Conservation (phyloP, 2,329 filamentous ascomycete species). For the Penicillium digitatum region DNA sequence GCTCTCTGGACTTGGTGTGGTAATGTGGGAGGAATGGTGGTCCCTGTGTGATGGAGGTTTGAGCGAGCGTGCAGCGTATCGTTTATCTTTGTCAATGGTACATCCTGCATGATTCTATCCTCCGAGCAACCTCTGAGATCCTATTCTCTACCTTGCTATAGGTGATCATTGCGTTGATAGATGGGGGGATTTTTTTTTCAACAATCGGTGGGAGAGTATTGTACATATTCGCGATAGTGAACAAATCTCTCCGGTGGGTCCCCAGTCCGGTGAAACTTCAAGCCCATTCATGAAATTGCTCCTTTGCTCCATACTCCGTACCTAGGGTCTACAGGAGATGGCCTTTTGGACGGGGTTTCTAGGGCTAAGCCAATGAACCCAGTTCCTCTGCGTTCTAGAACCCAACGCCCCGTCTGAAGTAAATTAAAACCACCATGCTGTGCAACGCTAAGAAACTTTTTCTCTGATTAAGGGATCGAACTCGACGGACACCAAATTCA, state of each 20-base stretch:
- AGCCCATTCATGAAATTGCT: not conserved
- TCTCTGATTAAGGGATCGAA: conserved; percentile 3
- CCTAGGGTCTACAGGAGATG: not conserved
- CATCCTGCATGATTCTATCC: conserved; percentile 18
- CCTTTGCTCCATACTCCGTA: not conserved
- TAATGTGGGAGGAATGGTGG: conserved; percentile 20
- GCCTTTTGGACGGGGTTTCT: not conserved
- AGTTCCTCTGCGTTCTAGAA: conserved; percentile 1
- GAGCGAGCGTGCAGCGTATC: conserved; percentile 24
- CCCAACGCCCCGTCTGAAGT: not conserved
- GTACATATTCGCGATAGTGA: not conserved
- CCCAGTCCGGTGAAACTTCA: not conserved
- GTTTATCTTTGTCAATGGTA: conserved; percentile 15
- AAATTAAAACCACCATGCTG: not conserved
- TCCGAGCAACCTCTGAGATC: not conserved
- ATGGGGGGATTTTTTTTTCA: no score
- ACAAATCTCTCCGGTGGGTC: not conserved
- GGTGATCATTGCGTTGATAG: not conserved
- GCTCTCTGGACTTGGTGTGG: conserved; percentile 12
- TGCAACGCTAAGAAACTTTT: not conserved
- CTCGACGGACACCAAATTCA: not conserved
- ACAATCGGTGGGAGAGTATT: not conserved
- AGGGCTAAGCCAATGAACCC: not conserved
- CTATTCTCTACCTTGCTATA: not conserved
- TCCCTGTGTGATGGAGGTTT: conserved; percentile 19